Percentiles rank a stretch among this genome's conserved stretches.
These are phyloP conservation scores for Penicillium frequentans DNA, from an alignment of 2,329 filamentous ascomycete genomes.

Conservation along the genomic window DNA sequence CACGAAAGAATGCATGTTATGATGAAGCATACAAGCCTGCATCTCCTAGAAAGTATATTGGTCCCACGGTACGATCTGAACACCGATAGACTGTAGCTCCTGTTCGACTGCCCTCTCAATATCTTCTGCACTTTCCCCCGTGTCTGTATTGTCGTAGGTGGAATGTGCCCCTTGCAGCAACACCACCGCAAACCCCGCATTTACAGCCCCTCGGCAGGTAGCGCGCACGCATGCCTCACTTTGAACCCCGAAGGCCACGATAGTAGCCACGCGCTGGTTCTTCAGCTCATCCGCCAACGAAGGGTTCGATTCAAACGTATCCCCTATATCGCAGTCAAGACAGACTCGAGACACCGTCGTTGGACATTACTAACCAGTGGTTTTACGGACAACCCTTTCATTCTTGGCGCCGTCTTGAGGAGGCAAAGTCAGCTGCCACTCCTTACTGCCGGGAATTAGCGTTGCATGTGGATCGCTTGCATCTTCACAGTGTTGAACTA, in stretches of 20 bases:
- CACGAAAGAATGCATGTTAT: background rate
- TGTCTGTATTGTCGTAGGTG: background rate
- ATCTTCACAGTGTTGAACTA: background rate
- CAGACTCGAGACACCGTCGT: background rate
- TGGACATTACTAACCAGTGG: background rate
- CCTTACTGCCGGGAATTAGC: background rate
- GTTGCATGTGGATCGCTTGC: background rate
- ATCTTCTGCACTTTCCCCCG: background rate
- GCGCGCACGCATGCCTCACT: background rate
- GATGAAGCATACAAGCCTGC: background rate
- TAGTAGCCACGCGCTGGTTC: background rate
- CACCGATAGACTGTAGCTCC: background rate
- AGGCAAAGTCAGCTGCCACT: background rate
- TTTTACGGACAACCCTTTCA: background rate
- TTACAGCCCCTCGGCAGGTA: background rate
- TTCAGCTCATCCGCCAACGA: background rate
- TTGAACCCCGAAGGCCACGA: background rate
- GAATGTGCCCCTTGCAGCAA: conserved; percentile 1
- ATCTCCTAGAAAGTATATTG: background rate
- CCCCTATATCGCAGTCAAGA: background rate
- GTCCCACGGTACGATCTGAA: background rate
- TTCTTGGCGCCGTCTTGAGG: background rate
- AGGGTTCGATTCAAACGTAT: conserved; percentile 1
- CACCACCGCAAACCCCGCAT: background rate
- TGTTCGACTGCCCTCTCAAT: background rate